A percentile compares a stretch with the other conserved stretches of the same genome.
These are phyloP conservation scores for Chaetomium sp. DNA, from an alignment of 2,329 filamentous ascomycete species.

Conservation along the genomic window DNA sequence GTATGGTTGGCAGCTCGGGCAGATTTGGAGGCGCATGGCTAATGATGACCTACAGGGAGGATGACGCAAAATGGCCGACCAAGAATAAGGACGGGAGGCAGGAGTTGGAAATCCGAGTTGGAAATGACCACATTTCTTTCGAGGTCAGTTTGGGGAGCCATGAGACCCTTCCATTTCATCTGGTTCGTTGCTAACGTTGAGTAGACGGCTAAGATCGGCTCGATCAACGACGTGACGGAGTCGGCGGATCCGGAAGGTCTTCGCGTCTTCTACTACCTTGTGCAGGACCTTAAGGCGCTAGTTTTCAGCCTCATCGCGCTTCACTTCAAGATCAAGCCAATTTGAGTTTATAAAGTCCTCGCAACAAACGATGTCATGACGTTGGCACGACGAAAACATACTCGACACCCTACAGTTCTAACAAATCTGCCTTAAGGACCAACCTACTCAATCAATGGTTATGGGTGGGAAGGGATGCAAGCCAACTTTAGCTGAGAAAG, in stretches of 20 bases:
- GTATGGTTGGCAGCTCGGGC: conserved; percentile 51
- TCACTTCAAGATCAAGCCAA: conserved; percentile 94
- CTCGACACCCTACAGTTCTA: no score
- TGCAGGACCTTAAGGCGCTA: conserved; percentile 94
- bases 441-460: not conserved
- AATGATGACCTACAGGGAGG: conserved; percentile 67
- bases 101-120: conserved; percentile 90
- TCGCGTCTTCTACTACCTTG: conserved; percentile 96
- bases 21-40: conserved; percentile 29
- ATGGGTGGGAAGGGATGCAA: not conserved
- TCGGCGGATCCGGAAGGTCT: conserved; percentile 94
- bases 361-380: conserved; percentile 36
- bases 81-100: conserved; percentile 99
- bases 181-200: conserved; percentile 25
- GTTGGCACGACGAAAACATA: not conserved
- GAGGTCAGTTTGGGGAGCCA: conserved; percentile 60
- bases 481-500: not conserved
- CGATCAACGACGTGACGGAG: conserved; percentile 93
- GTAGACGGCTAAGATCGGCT: conserved; percentile 97
- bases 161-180: not conserved
- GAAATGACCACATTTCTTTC: conserved; percentile 95
- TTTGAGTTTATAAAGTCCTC: conserved; percentile 47
- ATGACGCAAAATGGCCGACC: conserved; percentile 97
- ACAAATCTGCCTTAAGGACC: not conserved
- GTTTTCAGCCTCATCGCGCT: conserved; percentile 95